Evolutionary conservation across 2,329 filamentous ascomycete genomes (phyloP).

Genomic region (Fusarium penzigii): DNA sequence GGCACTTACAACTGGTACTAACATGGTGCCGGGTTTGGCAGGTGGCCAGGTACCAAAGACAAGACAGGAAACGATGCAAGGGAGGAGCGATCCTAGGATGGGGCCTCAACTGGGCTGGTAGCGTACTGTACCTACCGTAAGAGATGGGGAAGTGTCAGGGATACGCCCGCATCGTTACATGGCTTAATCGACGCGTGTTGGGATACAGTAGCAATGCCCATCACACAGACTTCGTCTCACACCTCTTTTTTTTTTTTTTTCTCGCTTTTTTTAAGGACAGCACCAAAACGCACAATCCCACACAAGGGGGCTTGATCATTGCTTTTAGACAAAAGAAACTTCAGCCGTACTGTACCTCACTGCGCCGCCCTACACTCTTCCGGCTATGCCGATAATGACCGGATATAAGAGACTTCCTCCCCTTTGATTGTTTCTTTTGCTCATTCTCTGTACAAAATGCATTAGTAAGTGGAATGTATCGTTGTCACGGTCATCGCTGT

Average conservation of each 20-base stretch:
- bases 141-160: too few relatives aligned
- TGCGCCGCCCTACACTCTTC: background rate
- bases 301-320: background rate
- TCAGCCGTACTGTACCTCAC: background rate
- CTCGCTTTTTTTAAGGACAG: too few relatives aligned
- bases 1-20: too few relatives aligned
- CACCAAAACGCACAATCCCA: background rate
- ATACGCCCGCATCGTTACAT: background rate
- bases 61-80: slow-evolving; percentile 14
- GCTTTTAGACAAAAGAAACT: background rate
- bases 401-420: too few relatives aligned
- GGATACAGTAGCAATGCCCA: background rate
- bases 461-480: too few relatives aligned
- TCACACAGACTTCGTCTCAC: background rate
- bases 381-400: too few relatives aligned
- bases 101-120: background rate
- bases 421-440: too few relatives aligned
- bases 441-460: too few relatives aligned
- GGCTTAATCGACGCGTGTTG: background rate
- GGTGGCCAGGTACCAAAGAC: slow-evolving; percentile 6
- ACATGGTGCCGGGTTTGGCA: background rate
- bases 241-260: too few relatives aligned
- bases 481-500: too few relatives aligned
- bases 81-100: slow-evolving; percentile 3
- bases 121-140: too few relatives aligned